Evolutionary conservation across 495 filamentous ascomycete species (phyloP).

Genomic region (Cercophora scortea): DNA sequence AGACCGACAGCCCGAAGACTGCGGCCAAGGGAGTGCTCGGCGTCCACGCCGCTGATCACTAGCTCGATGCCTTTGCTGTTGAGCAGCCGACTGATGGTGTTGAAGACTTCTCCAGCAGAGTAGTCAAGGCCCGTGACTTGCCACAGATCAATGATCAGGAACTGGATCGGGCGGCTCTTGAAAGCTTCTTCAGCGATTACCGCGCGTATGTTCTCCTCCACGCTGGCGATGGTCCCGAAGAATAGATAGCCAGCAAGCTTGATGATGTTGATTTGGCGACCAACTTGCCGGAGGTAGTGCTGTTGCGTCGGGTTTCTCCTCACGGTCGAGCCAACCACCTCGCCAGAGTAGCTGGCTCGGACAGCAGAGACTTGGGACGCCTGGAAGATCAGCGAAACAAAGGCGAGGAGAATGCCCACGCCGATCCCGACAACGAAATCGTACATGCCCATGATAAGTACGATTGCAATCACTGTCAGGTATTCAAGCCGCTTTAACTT

Average conservation of each 20-base stretch:
- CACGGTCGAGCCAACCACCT: constrained; percentile 83
- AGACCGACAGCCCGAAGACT: constrained; percentile 76
- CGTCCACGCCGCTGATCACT: constrained; percentile 69
- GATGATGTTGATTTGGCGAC: constrained; percentile 77
- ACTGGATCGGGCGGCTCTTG: constrained; percentile 67
- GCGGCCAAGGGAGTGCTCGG: constrained; percentile 65
- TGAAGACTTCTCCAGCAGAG: constrained; percentile 90
- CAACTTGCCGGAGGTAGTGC: constrained; percentile 74
- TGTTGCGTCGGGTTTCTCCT: constrained; percentile 84
- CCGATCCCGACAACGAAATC: constrained; percentile 94
- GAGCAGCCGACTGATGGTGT: constrained; percentile 78
- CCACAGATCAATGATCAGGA: constrained; percentile 80
- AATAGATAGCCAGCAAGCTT: constrained; percentile 91
- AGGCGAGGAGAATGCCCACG: constrained; percentile 84
- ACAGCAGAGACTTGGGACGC: constrained; percentile 83
- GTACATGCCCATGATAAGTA: constrained; percentile 90
- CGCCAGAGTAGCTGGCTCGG: constrained; percentile 76
- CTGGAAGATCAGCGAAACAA: constrained; percentile 82
- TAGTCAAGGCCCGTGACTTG: constrained; percentile 92
- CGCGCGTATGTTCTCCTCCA: constrained; percentile 76
- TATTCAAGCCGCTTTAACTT: constrained; percentile 83
- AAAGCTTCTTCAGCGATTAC: constrained; percentile 80
- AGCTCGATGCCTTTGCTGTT: constrained; percentile 64
- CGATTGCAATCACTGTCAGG: constrained; percentile 84
- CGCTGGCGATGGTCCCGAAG: constrained; percentile 92